phyloP scores from a whole-genome alignment of 2,329 filamentous ascomycete genomes.

The Golovinomyces cichoracearum region DNA sequence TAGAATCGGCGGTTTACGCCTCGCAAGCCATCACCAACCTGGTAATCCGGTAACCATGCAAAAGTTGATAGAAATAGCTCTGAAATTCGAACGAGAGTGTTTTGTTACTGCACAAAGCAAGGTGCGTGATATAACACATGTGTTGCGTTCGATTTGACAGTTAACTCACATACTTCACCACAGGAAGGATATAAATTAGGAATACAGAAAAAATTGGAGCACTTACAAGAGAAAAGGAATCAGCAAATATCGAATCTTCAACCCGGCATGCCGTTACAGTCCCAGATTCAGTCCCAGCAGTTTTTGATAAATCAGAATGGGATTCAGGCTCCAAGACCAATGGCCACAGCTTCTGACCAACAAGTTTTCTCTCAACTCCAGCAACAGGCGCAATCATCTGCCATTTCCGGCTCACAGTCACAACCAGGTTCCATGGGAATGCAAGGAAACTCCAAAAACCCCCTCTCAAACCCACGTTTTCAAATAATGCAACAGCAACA shows the following conservation, averaged over 20 bases:
- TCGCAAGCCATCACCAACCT: constrained; percentile 9
- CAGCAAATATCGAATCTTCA: constrained; percentile 17
- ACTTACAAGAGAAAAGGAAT: constrained; percentile 11
- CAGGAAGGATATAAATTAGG: constrained; percentile 11
- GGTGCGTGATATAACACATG: constrained; percentile 5
- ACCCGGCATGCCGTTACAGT: constrained; percentile 19
- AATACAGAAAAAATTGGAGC: constrained; percentile 11
- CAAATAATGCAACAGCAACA: background rate
- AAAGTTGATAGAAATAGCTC: constrained; percentile 12
- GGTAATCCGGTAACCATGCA: constrained; percentile 7
- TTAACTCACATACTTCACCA: constrained; percentile 4
- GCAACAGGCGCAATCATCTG: constrained; percentile 30
- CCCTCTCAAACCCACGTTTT: constrained; percentile 2
- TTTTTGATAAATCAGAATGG: constrained; percentile 27
- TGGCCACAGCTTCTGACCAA: constrained; percentile 24
- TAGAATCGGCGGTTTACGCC: constrained; percentile 12
- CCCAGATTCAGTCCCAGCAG: constrained; percentile 21
- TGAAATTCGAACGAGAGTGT: constrained; percentile 13
- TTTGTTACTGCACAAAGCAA: constrained; percentile 12
- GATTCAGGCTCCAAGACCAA: constrained; percentile 26
- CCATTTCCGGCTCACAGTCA: constrained; percentile 22
- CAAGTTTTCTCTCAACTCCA: constrained; percentile 32
- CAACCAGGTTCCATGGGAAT: constrained; percentile 14
- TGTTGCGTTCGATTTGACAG: too few relatives aligned
- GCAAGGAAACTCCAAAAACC: constrained; percentile 12